Conservation (phyloP, 2,329 filamentous ascomycete genomes). For the Periconia sp. region DNA sequence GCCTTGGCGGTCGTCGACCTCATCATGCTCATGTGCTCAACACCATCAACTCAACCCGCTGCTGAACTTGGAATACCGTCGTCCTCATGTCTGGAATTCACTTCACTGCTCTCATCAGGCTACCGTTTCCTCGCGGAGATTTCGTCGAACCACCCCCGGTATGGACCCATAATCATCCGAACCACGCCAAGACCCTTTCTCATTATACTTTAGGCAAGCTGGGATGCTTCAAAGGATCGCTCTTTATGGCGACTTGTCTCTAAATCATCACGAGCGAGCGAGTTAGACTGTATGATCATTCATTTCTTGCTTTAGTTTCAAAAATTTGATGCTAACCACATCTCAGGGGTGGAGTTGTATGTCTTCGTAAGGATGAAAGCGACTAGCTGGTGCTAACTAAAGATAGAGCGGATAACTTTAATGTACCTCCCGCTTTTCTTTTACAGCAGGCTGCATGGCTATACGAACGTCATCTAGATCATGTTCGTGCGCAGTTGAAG, state of each 20-base stretch:
- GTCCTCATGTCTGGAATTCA: slow-evolving; percentile 35
- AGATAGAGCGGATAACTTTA: slow-evolving; percentile 68
- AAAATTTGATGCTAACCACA: slow-evolving; percentile 4
- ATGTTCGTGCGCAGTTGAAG: slow-evolving; percentile 87
- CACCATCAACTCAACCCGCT: not conserved
- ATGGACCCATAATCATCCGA: slow-evolving; percentile 38
- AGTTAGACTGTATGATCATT: slow-evolving; percentile 74
- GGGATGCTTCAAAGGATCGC: slow-evolving; percentile 85
- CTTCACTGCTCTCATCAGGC: slow-evolving; percentile 77
- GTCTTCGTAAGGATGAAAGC: slow-evolving; percentile 21
- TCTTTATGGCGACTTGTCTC: slow-evolving; percentile 89
- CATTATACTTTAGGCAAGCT: slow-evolving; percentile 66
- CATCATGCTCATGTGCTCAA: not conserved
- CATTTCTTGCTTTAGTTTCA: not conserved
- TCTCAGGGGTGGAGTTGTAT: slow-evolving; percentile 74
- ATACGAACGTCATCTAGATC: slow-evolving; percentile 85
- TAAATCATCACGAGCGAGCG: slow-evolving; percentile 72
- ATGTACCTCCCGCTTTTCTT: slow-evolving; percentile 84
- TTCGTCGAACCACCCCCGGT: slow-evolving; percentile 91
- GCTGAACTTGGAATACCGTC: not conserved
- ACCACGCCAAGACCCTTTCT: not conserved
- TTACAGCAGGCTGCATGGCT: slow-evolving; percentile 93
- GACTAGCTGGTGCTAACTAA: slow-evolving; percentile 3
- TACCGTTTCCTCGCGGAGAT: slow-evolving; percentile 84
- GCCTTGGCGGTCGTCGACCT: not conserved